Evolutionary conservation across 208 protist genomes (phyloP).

Genomic region (Vickermania ingenoplastis): DNA sequence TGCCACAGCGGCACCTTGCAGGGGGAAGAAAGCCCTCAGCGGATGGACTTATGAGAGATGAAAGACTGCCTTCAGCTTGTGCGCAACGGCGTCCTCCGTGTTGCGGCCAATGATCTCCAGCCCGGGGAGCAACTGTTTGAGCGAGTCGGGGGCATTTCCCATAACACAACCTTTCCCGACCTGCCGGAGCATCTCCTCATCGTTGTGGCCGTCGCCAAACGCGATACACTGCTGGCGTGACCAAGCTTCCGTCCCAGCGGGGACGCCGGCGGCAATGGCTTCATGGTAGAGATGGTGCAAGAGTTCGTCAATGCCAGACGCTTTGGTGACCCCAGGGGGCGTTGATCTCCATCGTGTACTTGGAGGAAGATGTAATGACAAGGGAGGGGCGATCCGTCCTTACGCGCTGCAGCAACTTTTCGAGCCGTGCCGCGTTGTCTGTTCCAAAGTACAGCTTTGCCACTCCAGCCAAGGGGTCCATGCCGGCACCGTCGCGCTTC

Average conservation of each 20-base stretch:
- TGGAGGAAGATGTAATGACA: constrained; percentile 6
- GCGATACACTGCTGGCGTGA: neutral
- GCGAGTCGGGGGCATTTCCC: neutral
- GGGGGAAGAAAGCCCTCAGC: too few species aligned
- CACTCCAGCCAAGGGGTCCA: constrained; percentile 5
- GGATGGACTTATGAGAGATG: neutral
- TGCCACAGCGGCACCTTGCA: too few species aligned
- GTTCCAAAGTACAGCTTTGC: constrained; percentile 8
- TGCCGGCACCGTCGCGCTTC: neutral
- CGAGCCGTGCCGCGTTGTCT: constrained; percentile 6
- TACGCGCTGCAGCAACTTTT: neutral
- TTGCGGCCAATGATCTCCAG: constrained; percentile 1
- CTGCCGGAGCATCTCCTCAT: constrained; percentile 1
- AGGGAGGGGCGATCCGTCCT: neutral
- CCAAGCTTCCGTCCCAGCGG: neutral
- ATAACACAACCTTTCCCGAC: constrained; percentile 1
- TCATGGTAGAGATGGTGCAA: neutral
- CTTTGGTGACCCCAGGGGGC: constrained; percentile 3
- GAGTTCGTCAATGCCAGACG: neutral
- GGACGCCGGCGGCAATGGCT: neutral
- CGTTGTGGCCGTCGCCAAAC: constrained; percentile 4
- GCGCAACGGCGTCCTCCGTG: neutral
- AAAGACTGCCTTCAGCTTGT: neutral
- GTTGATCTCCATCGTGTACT: constrained; percentile 8
- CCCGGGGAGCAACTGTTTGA: neutral